These are phyloP conservation scores for Fusarium sterilihyphosum DNA, from an alignment of 2,329 filamentous ascomycete species.

Conservation along the genomic window DNA sequence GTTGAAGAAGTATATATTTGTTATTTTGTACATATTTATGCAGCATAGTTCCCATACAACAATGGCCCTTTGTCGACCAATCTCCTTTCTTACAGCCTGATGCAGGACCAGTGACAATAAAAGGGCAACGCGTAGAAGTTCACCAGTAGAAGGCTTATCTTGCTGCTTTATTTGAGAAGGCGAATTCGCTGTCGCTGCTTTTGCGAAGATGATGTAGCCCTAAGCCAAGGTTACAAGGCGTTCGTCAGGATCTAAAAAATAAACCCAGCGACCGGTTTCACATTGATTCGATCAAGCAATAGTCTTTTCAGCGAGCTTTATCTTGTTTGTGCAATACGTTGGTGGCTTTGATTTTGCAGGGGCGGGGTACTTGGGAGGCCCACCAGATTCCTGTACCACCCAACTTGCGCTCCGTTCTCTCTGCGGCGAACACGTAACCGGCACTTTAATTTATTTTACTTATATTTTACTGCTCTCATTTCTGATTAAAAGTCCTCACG, in stretches of 20 bases:
- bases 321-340: neutral
- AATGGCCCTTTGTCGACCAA: neutral
- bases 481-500: fast-evolving
- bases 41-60: neutral
- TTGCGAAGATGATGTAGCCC: too few species aligned
- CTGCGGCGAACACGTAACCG: neutral
- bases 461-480: neutral
- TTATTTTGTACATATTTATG: neutral
- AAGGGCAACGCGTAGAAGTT: neutral
- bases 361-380: neutral
- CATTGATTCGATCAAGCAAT: neutral
- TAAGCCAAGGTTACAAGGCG: neutral
- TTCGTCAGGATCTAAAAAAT: neutral
- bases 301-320: neutral
- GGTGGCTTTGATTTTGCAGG: neutral
- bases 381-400: neutral
- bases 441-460: too few species aligned
- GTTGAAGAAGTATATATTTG: too few species aligned
- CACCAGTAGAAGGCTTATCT: neutral
- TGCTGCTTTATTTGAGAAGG: neutral
- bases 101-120: too few species aligned
- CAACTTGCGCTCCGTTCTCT: neutral
- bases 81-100: too few species aligned
- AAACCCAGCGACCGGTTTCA: neutral
- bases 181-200: neutral